A percentile compares a stretch with the other conserved stretches of the same genome.
phyloP scores from a whole-genome alignment of 345 rosid genomes.

The Brassica carinata region DNA sequence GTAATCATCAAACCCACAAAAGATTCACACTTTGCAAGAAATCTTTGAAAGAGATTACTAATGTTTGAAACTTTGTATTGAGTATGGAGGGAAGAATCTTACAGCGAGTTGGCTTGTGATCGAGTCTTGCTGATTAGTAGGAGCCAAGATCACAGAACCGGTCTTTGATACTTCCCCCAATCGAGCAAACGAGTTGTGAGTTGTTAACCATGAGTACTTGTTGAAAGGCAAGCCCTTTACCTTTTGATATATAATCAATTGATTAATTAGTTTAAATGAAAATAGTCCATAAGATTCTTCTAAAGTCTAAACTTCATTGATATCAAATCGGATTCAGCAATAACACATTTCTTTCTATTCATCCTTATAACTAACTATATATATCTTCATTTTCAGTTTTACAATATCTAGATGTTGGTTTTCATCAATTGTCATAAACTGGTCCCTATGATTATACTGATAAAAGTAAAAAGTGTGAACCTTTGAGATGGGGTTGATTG shows the following conservation, averaged over 20 bases:
- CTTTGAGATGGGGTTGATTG: conserved; percentile 61
- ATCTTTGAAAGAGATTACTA: neutral
- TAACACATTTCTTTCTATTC: neutral
- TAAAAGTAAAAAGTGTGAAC: conserved; percentile 27
- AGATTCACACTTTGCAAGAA: neutral
- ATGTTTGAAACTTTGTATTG: neutral
- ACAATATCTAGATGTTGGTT: neutral
- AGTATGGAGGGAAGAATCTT: conserved; percentile 14
- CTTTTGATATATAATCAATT: conserved; percentile 21
- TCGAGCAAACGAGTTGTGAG: conserved; percentile 80
- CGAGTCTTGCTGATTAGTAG: conserved; percentile 82
- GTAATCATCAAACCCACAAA: neutral
- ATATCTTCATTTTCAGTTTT: neutral
- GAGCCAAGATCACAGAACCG: conserved; percentile 59
- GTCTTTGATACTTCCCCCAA: conserved; percentile 55
- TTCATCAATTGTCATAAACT: neutral
- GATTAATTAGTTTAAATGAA: neutral
- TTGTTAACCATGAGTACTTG: conserved; percentile 93
- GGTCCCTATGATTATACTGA: neutral
- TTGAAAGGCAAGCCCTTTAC: conserved; percentile 71
- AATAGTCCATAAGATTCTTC: neutral
- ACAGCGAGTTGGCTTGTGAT: conserved; percentile 78
- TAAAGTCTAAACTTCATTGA: neutral
- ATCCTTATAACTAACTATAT: neutral
- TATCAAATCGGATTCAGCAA: neutral